phyloP scores from a whole-genome alignment of 208 protist genomes.

The Trypanosoma scelopori region DNA sequence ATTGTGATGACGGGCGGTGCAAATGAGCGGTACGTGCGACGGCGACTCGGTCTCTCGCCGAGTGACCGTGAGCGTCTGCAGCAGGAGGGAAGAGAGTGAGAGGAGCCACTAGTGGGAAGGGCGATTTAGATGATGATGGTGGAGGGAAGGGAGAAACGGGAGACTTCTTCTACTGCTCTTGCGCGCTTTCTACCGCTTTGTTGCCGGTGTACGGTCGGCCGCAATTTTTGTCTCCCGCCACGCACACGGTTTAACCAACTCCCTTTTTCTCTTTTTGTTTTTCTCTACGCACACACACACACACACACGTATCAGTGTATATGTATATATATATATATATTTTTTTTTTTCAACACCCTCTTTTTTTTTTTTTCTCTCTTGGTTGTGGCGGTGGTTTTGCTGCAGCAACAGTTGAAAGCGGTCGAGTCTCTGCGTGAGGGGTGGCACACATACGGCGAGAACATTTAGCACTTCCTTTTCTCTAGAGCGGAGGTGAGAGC shows the following conservation, averaged over 20 bases:
- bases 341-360: too few species aligned
- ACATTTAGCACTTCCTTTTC: too few species aligned
- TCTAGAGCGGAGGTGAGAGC: too few species aligned
- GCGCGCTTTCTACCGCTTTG: neutral
- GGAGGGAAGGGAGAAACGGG: conserved; percentile 9
- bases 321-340: too few species aligned
- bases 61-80: conserved; percentile 34
- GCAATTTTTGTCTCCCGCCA: conserved; percentile 18
- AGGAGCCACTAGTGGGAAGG: neutral
- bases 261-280: conserved; percentile 19
- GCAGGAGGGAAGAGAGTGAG: conserved; percentile 20
- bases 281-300: neutral
- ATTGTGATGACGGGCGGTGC: conserved; percentile 69
- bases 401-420: too few species aligned
- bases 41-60: conserved; percentile 55
- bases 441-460: too few species aligned
- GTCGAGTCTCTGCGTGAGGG: too few species aligned
- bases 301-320: conserved; percentile 13
- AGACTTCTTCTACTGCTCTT: conserved; percentile 3
- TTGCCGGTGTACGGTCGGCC: conserved; percentile 7
- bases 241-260: neutral
- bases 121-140: neutral
- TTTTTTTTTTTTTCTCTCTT: too few species aligned
- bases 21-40: conserved; percentile 79
- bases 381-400: too few species aligned